phyloP scores from a whole-genome alignment of 306 rosid species.

The Argentina anserina region DNA sequence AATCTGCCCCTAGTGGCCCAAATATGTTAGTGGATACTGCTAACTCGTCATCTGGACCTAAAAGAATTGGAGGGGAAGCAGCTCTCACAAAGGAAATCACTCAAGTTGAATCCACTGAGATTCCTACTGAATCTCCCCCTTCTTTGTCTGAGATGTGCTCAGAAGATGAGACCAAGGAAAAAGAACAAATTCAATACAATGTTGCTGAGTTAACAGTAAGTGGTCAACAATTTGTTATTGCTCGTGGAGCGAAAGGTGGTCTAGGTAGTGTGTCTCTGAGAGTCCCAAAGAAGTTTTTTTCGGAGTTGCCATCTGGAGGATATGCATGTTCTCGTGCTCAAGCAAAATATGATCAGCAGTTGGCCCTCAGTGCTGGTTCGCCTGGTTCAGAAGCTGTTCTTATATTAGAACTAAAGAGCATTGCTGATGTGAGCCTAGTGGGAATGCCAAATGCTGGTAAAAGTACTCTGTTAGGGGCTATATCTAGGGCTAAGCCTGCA shows the following conservation, averaged over 20 bases:
- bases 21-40: conserved; percentile 25
- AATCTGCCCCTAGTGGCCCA: conserved; percentile 22
- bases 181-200: conserved; percentile 48
- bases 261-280: conserved; percentile 49
- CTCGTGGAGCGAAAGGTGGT: conserved; percentile 86
- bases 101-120: conserved; percentile 19
- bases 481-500: conserved; percentile 76
- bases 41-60: conserved; percentile 19
- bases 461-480: conserved; percentile 89
- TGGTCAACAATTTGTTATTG: conserved; percentile 62
- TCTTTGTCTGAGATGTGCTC: conserved; percentile 31
- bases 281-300: conserved; percentile 38
- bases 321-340: conserved; percentile 9
- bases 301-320: no score
- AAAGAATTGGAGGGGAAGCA: conserved; percentile 28
- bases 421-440: conserved; percentile 88
- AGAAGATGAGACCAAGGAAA: conserved; percentile 32
- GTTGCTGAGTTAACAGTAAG: conserved; percentile 76
- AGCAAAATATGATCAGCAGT: conserved; percentile 34
- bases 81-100: conserved; percentile 21
- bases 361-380: conserved; percentile 44
- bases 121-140: conserved; percentile 31
- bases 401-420: conserved; percentile 84
- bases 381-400: conserved; percentile 69
- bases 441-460: conserved; percentile 99